Conservation (phyloP, 352 stramenopile species). For the Phytophthora sp. region DNA sequence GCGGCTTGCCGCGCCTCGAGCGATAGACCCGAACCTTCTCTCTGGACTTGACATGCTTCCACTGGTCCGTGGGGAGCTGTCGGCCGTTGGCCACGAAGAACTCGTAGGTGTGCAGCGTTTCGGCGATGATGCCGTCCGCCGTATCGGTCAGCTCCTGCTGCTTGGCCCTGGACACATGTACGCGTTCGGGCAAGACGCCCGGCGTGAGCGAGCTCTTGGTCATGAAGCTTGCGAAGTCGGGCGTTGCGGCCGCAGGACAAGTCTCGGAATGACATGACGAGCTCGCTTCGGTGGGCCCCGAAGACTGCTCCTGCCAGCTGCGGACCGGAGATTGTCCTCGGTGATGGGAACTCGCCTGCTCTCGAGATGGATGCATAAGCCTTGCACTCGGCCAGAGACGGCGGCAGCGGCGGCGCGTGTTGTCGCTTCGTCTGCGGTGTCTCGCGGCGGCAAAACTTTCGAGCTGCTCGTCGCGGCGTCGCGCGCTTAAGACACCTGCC, state of each 20-base stretch:
- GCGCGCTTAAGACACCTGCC: conserved; percentile 2
- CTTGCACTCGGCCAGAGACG: conserved; percentile 6
- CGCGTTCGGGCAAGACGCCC: conserved; percentile 13
- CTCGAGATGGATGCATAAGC: conserved; percentile 11
- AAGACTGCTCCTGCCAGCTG: background rate
- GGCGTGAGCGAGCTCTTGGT: conserved; percentile 1
- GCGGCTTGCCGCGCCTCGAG: conserved; percentile 37
- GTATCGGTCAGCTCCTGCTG: conserved; percentile 51
- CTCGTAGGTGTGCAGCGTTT: conserved; percentile 62
- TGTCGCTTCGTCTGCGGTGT: conserved; percentile 16
- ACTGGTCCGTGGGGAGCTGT: conserved; percentile 40
- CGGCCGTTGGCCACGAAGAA: conserved; percentile 49
- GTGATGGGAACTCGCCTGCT: conserved; percentile 27
- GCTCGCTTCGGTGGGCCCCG: conserved; percentile 4
- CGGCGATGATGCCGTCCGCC: conserved; percentile 58
- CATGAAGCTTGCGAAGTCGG: conserved; percentile 2
- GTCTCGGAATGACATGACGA: conserved; percentile 19
- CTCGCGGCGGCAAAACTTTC: conserved; percentile 10
- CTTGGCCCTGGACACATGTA: conserved; percentile 23
- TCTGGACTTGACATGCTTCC: conserved; percentile 55
- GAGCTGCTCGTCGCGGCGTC: conserved; percentile 19
- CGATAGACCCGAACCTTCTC: conserved; percentile 64
- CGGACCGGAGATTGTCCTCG: conserved; percentile 15
- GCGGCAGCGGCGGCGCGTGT: conserved; percentile 3
- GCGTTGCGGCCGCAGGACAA: background rate